Evolutionary conservation across 1,139 yeast species (phyloP).

Genomic region (Protomyces inundatus): DNA sequence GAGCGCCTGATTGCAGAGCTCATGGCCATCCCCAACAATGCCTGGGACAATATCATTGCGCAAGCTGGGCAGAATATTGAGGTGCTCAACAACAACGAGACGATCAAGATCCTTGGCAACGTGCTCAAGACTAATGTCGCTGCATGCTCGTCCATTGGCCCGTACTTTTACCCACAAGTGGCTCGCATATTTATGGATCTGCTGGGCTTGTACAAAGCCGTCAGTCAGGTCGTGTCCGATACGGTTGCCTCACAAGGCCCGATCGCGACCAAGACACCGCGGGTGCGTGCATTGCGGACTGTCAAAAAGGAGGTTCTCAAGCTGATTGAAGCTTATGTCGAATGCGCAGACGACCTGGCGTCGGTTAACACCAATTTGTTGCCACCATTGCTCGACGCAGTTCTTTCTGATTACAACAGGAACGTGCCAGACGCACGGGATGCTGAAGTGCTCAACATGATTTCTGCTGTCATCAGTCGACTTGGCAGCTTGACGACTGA

Average conservation of each 20-base stretch:
- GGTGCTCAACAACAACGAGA: constrained; percentile 72
- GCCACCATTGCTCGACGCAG: constrained; percentile 77
- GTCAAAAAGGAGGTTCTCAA: constrained; percentile 91
- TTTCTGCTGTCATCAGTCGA: constrained; percentile 80
- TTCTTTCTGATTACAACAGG: constrained; percentile 78
- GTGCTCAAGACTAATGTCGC: constrained; percentile 91
- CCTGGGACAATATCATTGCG: constrained; percentile 85
- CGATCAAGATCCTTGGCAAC: constrained; percentile 87
- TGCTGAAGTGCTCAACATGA: constrained; percentile 92
- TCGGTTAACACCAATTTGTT: constrained; percentile 79
- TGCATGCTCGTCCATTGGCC: constrained; percentile 87
- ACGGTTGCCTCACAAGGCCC: constrained; percentile 70
- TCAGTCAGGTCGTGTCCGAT: constrained; percentile 78
- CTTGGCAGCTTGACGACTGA: constrained; percentile 81
- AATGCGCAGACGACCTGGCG: constrained; percentile 79
- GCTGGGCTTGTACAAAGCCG: constrained; percentile 85
- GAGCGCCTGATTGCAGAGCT: constrained; percentile 69
- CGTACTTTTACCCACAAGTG: constrained; percentile 83
- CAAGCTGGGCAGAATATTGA: constrained; percentile 89
- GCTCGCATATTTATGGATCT: constrained; percentile 82
- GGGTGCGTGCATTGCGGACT: constrained; percentile 90
- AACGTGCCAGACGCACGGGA: constrained; percentile 96
- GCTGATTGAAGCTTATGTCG: constrained; percentile 80
- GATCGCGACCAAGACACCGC: constrained; percentile 90
- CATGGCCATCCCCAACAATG: constrained; percentile 74